These are phyloP conservation scores for Candida arabinofermentans DNA, from an alignment of 805 yeast genomes.

Conservation along the genomic window DNA sequence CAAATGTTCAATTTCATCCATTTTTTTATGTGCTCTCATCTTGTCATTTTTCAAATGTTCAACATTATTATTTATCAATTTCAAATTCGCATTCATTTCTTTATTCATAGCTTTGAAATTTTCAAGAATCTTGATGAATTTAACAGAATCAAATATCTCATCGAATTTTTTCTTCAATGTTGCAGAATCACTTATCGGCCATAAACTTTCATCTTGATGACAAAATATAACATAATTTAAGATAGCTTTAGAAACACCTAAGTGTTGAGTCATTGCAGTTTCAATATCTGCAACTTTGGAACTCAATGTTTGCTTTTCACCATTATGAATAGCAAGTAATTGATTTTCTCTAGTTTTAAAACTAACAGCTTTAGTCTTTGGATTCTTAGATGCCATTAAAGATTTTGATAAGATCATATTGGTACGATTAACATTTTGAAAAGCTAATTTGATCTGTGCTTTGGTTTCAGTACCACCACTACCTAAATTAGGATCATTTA, in stretches of 20 bases:
- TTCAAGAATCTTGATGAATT: slow-evolving; percentile 87
- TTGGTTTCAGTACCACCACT: slow-evolving; percentile 66
- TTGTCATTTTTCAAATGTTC: slow-evolving; percentile 71
- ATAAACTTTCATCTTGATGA: slow-evolving; percentile 93
- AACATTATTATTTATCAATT: slow-evolving; percentile 72
- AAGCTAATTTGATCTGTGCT: slow-evolving; percentile 89
- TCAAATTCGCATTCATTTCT: slow-evolving; percentile 72
- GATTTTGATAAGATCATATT: slow-evolving; percentile 85
- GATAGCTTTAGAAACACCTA: slow-evolving; percentile 87
- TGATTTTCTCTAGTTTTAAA: slow-evolving; percentile 93
- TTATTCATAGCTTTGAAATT: slow-evolving; percentile 70
- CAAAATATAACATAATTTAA: slow-evolving; percentile 92
- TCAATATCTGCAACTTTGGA: slow-evolving; percentile 85
- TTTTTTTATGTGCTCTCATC: slow-evolving; percentile 61
- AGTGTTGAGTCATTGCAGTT: slow-evolving; percentile 67
- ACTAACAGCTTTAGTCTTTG: slow-evolving; percentile 44
- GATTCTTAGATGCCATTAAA: slow-evolving; percentile 67
- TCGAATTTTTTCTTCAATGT: slow-evolving; percentile 87
- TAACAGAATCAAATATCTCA: slow-evolving; percentile 93
- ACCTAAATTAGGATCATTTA: slow-evolving; percentile 83
- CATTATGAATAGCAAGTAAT: slow-evolving; percentile 58
- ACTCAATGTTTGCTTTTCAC: slow-evolving; percentile 69
- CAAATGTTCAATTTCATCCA: slow-evolving; percentile 42
- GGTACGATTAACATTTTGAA: slow-evolving; percentile 64
- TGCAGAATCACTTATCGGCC: slow-evolving; percentile 96